Base-by-base conservation (phyloP, 306 rosid species). In the Glycine soja region DNA sequence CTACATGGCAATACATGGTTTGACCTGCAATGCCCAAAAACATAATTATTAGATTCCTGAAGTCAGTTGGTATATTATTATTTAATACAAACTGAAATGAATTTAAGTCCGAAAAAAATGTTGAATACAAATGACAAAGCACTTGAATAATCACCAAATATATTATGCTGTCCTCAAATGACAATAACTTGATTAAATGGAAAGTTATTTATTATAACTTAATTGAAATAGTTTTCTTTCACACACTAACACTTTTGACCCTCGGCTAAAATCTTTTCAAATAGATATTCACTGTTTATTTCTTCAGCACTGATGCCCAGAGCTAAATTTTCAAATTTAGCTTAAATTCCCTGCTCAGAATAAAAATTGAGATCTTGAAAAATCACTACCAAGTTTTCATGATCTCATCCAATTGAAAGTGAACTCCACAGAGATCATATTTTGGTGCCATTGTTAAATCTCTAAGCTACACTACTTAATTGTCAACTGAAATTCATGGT, bases 1-100 rank as follows among this genome's bases (percentile, higher is more conserved):
- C 98, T 91, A 74, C 98, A 95, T 71, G 92, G 93, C 78, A 95
- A 85, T 70, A 91, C 86, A 85, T 95, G 93, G 80, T 93, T 95
- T 75, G 99, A 88, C 99, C 99, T 93, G 79, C 68, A 83, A 32
- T 45, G 59, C 52, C 19, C 74, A 52, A 51, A 80, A 80, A 52
- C 30, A 61, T 15, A 84, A 53, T 63, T 43, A 43, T 79, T 42
- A 81, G 70, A 77, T 36, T 52, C n/a, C n/a, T n/a, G n/a, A n/a
- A n/a, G n/a, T n/a, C n/a, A n/a, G n/a, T n/a, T n/a, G n/a, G n/a
- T n/a, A n/a, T n/a, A n/a, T n/a, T n/a, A n/a, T n/a, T n/a, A n/a
- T 54, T 54, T 36, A 32, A 74, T 11, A 64, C 4, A 42, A 72
- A 40, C 58, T 42, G 50, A 80, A 72, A 72, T 38, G 36, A 70